These are phyloP conservation scores for Strigomonas culicis DNA, from an alignment of 208 protist genomes.

Conservation along the genomic window DNA sequence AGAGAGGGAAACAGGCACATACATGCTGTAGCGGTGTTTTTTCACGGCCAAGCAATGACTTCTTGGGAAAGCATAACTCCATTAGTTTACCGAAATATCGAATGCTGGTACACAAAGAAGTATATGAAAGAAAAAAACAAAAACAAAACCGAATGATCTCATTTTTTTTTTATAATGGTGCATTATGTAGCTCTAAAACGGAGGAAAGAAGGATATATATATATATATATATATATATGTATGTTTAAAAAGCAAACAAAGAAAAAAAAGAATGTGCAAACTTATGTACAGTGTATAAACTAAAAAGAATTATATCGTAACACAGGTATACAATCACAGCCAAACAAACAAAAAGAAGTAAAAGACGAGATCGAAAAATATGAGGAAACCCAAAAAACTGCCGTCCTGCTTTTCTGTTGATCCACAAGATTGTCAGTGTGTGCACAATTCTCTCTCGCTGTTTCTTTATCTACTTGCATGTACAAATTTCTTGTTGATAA, in stretches of 20 bases:
- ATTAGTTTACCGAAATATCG: not conserved
- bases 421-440: not conserved
- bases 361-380: not conserved
- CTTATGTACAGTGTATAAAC: not conserved
- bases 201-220: not conserved
- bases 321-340: not conserved
- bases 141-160: conserved; percentile 7
- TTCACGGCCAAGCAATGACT: not conserved
- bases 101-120: conserved; percentile 1
- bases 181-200: not conserved
- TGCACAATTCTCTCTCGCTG: not conserved
- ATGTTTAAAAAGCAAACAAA: not conserved
- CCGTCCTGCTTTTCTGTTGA: not conserved
- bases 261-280: conserved; percentile 3
- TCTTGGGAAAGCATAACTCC: not conserved
- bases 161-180: conserved; percentile 4
- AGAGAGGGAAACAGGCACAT: not conserved
- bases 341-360: too few relatives aligned
- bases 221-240: not conserved
- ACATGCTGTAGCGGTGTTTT: not conserved
- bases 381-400: not conserved
- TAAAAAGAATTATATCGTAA: not conserved
- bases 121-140: not conserved
- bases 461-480: too few relatives aligned
- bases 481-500: too few relatives aligned